Base-by-base conservation (phyloP, 257 asterid genomes). In the Paulownia fortunei region DNA sequence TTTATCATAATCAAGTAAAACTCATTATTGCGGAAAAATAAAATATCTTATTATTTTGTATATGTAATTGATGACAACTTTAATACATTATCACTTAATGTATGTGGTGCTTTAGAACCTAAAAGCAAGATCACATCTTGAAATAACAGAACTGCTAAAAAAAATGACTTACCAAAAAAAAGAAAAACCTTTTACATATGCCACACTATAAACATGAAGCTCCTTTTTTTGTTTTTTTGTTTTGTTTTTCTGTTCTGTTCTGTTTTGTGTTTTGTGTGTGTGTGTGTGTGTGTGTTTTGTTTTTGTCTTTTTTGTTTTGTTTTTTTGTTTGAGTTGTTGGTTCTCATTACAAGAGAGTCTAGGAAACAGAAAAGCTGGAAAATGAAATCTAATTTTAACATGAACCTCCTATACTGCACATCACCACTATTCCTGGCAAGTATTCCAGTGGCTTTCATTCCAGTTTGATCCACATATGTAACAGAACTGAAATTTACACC, bases 401-500 rank as follows among this genome's bases (percentile, higher is more conserved):
- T 1, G 46, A 39, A n/a, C n/a, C n/a, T n/a, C n/a, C n/a, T n/a
- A n/a, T n/a, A n/a, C n/a, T n/a, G n/a, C n/a, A n/a, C 7, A 73
- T 9, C 36, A 73, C 9, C 34, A 4, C 55, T 51, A 30, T 42
- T 65, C 27, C 27, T 74, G 76, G 55, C 88, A 83, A 52, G 80
- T 80, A 8, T 32, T 46, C 78, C 86, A 84, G 66, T 89, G 93
- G 8, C 30, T 37, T 6, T 21, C 39, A 7, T 30, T 58, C 90
- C 88, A 87, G 5, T 19, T 51, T n/a, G 2, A 21, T 68, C 91
- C 91, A 76, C 93, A 89, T 8, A 0, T 18, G 37, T 85, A 85
- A 66, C 93, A 89, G 65, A 89, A 89, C 58, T 89, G 85, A 69
- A 54, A 36, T n/a, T 80, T 80, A 73, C 93, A 89, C 82, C 89